Evolutionary conservation across 2,329 filamentous ascomycete species (phyloP), one percentile per base, ranked within the genome.

Genomic region (Aspergillus spinulosporus): DNA sequence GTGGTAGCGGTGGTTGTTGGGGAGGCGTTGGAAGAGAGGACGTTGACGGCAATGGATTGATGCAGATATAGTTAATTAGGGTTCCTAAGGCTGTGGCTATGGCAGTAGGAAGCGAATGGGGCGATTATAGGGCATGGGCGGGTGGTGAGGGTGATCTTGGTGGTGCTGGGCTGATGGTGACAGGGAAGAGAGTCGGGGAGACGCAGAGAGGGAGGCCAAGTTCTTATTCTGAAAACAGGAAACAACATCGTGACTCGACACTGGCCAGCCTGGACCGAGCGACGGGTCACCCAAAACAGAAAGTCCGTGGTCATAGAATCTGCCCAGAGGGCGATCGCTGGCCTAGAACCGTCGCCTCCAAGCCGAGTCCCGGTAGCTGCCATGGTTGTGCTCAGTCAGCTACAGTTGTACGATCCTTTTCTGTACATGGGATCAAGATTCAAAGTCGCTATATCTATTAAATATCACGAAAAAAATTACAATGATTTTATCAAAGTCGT

Each of bases 1-100:
- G 64, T 57, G 64, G 66, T 32, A 28, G 66, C 29, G 3, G 59
- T 59, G 37, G 64, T 65, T 61, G 62, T 26, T 64, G 58, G 29
- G 57, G 44, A 47, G 49, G 48, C 36, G 26, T 28, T 28, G 26
- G 26, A 28, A 45, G 53, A 52, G 45, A 64, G 59, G 34, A 45
- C 37, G 32, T 40, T 62, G 57, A 66, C 58, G 39, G 67, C 66
- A 68, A 71, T 39, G 36, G 11, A n/a, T 54, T 37, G 21, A 21
- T 21, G 7, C 12, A 12, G 34, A 26, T 53, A 21, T 36, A 12
- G 31, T 9, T 2, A 7, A 11, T 36, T 14, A 8, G 12, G 14
- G 14, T 21, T 15, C 14, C 15, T 43, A 43, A 15, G 14, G 40
- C 40, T 31, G 28, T 46, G 21, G 26, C 31, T 48, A 43, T 43